Base-by-base conservation (phyloP, 257 asterid genomes). In the Linderniella brevidens region DNA sequence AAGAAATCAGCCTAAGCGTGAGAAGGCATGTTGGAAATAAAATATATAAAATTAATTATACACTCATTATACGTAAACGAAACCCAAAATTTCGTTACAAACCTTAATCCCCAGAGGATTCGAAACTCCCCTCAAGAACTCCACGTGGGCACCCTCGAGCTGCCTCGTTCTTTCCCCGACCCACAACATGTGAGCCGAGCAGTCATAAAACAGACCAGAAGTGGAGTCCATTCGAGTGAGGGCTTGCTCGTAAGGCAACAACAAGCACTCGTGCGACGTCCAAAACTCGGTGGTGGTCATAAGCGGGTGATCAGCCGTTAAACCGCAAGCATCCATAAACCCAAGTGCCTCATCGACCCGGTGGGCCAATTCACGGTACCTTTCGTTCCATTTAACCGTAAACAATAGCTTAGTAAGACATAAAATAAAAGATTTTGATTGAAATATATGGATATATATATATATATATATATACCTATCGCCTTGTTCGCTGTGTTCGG, bases 171-270 rank as follows among this genome's bases (percentile, higher is more conserved):
- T 76, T 32, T 80, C 93, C 46, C 88, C 93, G 36, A 80, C 88
- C 93, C 93, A 80, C 54, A 80, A 42, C 93, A 80, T 74, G 69
- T 80, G 93, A 17, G 88, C 82, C 2, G 93, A 80, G 62, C 87
- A 77, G 66, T 77, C 93, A 32, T 80, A 80, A 50, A 47, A 80
- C 37, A 77, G 68, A 50, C 88, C 93, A 41, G 93, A 69, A 25
- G 88, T 80, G 5, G 93, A 80, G 60, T 80, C 93, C 69, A 71
- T 73, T 63, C 88, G 62, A 0, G 93, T 80, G n/a, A 80, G 81
- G 35, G 93, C 82, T 62, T 77, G 93, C 44, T 77, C 88, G 16
- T 77, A 80, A 57, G 81, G 77, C 65, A 80, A 65, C 52, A 74
- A 81, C 37, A 77, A 63, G 64, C 84, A 77, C 57, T 80, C 93